Evolutionary conservation across 257 asterid genomes (phyloP).

Genomic region (Buddleja alternifolia): DNA sequence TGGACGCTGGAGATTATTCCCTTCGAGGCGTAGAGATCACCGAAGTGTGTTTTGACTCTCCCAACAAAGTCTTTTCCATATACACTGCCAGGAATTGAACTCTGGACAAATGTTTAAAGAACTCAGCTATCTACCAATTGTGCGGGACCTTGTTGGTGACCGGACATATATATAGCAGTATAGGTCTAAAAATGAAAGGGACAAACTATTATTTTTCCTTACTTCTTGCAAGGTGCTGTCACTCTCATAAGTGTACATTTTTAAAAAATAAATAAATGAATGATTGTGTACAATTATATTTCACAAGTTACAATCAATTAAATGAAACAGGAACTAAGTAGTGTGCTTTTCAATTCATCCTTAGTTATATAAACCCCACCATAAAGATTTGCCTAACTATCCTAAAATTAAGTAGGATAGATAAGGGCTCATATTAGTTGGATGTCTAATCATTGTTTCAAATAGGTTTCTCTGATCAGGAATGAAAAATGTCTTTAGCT

Average conservation of each 20-base stretch:
- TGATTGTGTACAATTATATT: constrained; percentile 24
- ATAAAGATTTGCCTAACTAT: constrained; percentile 44
- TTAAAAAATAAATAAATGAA: background rate
- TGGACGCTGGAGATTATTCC: no score
- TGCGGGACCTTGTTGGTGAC: no score
- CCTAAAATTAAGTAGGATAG: constrained; percentile 25
- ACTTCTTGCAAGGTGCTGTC: constrained; percentile 36
- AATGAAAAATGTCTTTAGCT: constrained; percentile 1
- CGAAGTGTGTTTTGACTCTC: no score
- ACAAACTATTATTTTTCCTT: constrained; percentile 31
- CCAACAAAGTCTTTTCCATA: no score
- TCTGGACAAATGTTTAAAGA: no score
- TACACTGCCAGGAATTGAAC: no score
- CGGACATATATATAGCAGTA: background rate
- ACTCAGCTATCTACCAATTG: no score
- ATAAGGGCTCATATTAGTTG: constrained; percentile 33
- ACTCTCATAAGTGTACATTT: constrained; percentile 22
- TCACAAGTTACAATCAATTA: constrained; percentile 25
- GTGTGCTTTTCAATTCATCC: constrained; percentile 19
- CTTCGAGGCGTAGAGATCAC: no score
- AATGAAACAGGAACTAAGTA: constrained; percentile 25
- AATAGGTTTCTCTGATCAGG: constrained; percentile 24
- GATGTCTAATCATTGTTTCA: constrained; percentile 36
- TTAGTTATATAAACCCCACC: constrained; percentile 34
- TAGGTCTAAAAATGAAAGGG: constrained; percentile 32